Evolutionary conservation across 2,329 filamentous ascomycete species (phyloP), one percentile per base, ranked within the genome.

Genomic region (Microcyclospora pomicola): DNA sequence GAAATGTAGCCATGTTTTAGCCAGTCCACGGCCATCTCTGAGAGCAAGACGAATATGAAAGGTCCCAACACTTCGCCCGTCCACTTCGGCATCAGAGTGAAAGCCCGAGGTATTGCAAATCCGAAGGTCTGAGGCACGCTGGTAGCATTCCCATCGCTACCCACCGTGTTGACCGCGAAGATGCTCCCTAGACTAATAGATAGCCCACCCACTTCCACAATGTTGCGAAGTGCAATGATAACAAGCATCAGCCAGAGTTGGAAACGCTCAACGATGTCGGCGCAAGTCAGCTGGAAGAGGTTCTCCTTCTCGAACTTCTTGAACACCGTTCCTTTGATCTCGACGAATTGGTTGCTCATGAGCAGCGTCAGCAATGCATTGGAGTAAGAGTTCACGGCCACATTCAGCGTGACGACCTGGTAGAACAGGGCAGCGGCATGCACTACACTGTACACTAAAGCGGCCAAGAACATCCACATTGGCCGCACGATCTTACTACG

Each of bases 291-390:
- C 58, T 98, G 91, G 56, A 98, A 98, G 0, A 94, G 67, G 48
- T 94, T 96, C 55, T 98, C 91, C 59, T 95, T 96, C 52, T 98
- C 91, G 46, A 96, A 93, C 43, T 88, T 91, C 65, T 98, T 96
- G 68, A 98, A 98, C 1, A 98, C 92, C 0, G 87, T 92, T 43
- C 84, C 84, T 56, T 98, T 98, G 68, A 98, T 94, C 63, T 98
- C 91, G 32, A 98, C 91, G 52, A 98, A 98, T 55, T 98, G 92
- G 55, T 96, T 98, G 6, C 87, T 95, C 56, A 98, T 75, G 2
- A 98, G 69, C 1, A 98, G 72, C 0, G 91, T 95, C 27, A 98
- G 69, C 4, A 98, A 68, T 0, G 91, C 88, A 54, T 98, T 98
- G 0, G 87, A 95, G 60, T 98, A 98, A 0, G 88, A 95, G 60